Conservation (phyloP, 2,329 filamentous ascomycete species). For the Colletotrichum lini region DNA sequence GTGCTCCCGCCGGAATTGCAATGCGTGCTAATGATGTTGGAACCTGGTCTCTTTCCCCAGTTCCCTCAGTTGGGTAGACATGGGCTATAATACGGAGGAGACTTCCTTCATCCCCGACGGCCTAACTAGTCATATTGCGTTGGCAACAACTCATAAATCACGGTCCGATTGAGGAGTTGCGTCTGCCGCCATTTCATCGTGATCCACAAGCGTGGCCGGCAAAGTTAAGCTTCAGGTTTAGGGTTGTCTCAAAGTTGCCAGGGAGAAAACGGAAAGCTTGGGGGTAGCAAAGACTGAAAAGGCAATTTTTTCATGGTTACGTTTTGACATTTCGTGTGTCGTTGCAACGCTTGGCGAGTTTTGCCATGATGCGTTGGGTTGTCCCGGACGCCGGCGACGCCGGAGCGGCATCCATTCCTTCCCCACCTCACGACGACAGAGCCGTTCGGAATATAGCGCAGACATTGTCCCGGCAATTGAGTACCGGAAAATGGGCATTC, state of each 20-base stretch:
- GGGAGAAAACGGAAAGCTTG: background rate
- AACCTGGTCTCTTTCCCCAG: background rate
- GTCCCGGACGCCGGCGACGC: slow-evolving; percentile 32
- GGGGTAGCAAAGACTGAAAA: background rate
- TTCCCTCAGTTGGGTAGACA: no score
- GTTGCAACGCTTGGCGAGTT: background rate
- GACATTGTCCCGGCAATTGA: slow-evolving; percentile 5
- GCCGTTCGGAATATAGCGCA: slow-evolving; percentile 29
- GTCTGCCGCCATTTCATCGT: background rate
- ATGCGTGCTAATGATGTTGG: background rate
- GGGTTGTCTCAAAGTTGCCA: slow-evolving; percentile 18
- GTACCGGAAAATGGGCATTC: slow-evolving; percentile 24
- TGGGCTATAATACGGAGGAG: background rate
- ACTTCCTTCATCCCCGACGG: background rate
- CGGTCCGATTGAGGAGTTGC: background rate
- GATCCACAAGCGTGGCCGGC: background rate
- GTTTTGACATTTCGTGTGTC: background rate
- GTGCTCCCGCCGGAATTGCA: background rate
- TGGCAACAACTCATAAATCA: background rate
- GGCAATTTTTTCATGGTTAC: background rate
- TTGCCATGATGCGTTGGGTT: background rate
- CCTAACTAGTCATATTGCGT: background rate
- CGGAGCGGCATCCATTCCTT: slow-evolving; percentile 27
- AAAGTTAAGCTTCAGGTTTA: slow-evolving; percentile 20
- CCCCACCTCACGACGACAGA: background rate